Evolutionary conservation across 2,329 filamentous ascomycete genomes (phyloP).

Genomic region (Nemania bipapillata): DNA sequence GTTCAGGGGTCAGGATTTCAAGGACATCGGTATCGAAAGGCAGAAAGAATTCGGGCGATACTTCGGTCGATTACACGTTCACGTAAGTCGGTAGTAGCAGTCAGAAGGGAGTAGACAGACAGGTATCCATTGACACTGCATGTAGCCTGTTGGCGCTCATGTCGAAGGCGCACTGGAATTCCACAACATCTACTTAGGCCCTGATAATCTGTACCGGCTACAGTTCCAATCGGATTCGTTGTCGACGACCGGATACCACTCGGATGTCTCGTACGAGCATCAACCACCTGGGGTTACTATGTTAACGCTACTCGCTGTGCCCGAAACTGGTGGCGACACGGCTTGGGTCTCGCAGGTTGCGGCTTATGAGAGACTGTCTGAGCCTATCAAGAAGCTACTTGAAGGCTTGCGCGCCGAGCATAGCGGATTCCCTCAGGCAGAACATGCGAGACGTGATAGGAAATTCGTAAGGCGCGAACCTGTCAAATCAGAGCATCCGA

Average conservation of each 20-base stretch:
- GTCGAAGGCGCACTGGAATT: constrained; percentile 58
- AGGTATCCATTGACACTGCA: constrained; percentile 8
- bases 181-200: constrained; percentile 60
- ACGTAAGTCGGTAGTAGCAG: constrained; percentile 46
- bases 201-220: constrained; percentile 57
- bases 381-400: constrained; percentile 53
- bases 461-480: constrained; percentile 68
- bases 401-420: constrained; percentile 55
- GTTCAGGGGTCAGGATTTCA: constrained; percentile 49
- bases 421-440: constrained; percentile 54
- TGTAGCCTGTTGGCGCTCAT: constrained; percentile 56
- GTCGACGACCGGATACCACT: constrained; percentile 55
- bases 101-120: neutral
- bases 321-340: constrained; percentile 55
- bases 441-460: constrained; percentile 51
- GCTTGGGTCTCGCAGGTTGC: constrained; percentile 54
- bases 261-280: constrained; percentile 58
- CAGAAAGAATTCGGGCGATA: constrained; percentile 55
- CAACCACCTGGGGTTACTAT: constrained; percentile 57
- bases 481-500: constrained; percentile 71
- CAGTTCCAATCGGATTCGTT: constrained; percentile 52
- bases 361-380: constrained; percentile 54
- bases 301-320: constrained; percentile 54
- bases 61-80: constrained; percentile 56
- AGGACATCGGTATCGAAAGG: constrained; percentile 53